Conservation (phyloP, 78 protist genomes). For the Pelomyxa schiedti region DNA sequence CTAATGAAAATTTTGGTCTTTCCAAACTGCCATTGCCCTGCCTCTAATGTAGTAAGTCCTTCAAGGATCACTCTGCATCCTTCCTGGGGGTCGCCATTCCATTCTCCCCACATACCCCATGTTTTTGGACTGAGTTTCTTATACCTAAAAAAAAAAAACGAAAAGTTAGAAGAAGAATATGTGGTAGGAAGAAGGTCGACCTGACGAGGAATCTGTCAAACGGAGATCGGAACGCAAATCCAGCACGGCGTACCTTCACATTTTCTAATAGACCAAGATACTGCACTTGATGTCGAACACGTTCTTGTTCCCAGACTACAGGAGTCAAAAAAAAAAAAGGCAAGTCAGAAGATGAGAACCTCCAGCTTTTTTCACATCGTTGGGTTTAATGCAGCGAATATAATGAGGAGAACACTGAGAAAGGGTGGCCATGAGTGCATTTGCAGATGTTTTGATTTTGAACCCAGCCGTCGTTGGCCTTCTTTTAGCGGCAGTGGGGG, state of each 20-base stretch:
- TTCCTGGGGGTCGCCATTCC: conserved; percentile 49
- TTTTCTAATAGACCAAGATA: conserved; percentile 86
- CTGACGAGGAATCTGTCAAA: conserved; percentile 57
- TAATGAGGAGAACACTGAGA: conserved; percentile 64
- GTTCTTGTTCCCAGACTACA: not conserved
- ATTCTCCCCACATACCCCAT: conserved; percentile 58
- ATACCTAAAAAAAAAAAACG: conserved; percentile 47
- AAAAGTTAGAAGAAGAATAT: not conserved
- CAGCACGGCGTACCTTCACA: conserved; percentile 87
- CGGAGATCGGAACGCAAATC: conserved; percentile 78
- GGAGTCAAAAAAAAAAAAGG: not conserved
- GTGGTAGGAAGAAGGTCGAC: not conserved
- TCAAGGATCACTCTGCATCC: conserved; percentile 27
- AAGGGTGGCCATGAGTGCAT: conserved; percentile 45
- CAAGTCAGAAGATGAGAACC: conserved; percentile 56
- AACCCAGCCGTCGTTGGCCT: conserved; percentile 73
- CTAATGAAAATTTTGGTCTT: conserved; percentile 68
- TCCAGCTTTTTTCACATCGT: conserved; percentile 42
- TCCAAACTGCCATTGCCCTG: conserved; percentile 76
- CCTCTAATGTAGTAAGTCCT: conserved; percentile 22
- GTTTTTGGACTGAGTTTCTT: conserved; percentile 50
- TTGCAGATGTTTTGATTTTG: conserved; percentile 66
- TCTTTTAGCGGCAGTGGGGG: conserved; percentile 35
- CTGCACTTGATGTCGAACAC: conserved; percentile 35
- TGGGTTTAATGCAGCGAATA: conserved; percentile 88